A percentile compares a stretch with the other conserved stretches of the same genome.
These are phyloP conservation scores for Russula griseocarnosa DNA, from an alignment of 768 basidiomycete species.

Conservation along the genomic window DNA sequence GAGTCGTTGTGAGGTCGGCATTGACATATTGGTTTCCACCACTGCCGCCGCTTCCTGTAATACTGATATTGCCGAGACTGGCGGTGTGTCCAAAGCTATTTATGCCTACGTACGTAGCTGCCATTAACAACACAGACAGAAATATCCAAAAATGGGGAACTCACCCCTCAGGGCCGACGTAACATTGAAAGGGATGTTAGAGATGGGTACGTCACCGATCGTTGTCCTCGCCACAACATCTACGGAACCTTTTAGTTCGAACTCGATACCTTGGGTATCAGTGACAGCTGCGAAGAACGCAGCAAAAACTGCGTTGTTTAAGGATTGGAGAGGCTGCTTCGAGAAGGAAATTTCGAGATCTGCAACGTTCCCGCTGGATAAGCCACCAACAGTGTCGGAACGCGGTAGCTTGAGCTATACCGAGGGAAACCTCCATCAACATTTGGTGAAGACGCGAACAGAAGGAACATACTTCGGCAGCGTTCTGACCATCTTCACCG, in stretches of 20 bases:
- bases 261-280: conserved; percentile 41
- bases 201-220: conserved; percentile 64
- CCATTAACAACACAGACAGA: background rate
- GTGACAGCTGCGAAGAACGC: conserved; percentile 59
- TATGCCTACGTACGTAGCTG: conserved; percentile 42
- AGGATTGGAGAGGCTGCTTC: conserved; percentile 51
- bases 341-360: conserved; percentile 55
- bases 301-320: conserved; percentile 52
- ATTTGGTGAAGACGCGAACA: conserved; percentile 1
- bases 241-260: conserved; percentile 53
- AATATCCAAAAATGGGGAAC: background rate
- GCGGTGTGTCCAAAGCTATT: conserved; percentile 55
- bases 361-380: conserved; percentile 67
- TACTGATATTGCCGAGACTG: conserved; percentile 50
- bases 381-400: conserved; percentile 49
- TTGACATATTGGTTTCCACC: conserved; percentile 58
- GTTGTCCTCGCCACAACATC: conserved; percentile 57
- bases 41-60: conserved; percentile 60
- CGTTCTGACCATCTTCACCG: conserved; percentile 43
- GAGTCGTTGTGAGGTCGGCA: conserved; percentile 51
- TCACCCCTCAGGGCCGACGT: conserved; percentile 49
- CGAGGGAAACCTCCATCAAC: background rate
- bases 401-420: conserved; percentile 50
- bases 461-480: conserved; percentile 46
- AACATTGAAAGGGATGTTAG: conserved; percentile 60